Evolutionary conservation across 2,329 filamentous ascomycete species (phyloP), one percentile per base, ranked within the genome.

Genomic region (Aspergillus novofumigatus): DNA sequence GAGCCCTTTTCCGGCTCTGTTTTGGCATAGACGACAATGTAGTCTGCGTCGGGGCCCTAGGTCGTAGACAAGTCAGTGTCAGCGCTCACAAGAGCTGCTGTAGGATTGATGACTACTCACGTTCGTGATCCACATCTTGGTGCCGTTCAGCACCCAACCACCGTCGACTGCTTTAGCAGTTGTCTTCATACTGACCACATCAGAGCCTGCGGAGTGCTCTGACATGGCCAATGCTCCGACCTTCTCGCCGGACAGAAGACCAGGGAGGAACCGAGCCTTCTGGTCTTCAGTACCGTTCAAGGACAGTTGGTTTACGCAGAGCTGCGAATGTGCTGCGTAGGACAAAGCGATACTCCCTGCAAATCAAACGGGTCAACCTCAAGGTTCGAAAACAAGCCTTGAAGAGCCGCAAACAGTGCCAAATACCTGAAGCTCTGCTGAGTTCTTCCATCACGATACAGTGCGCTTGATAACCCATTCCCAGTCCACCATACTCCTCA

Each of bases 81-180:
- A 3, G 10, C 8, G 11, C 32, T 14, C 5, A 6, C 32, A 8
- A 17, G 11, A 6, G 23, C 20, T 32, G 23, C 4, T 32, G 29
- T 32, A 32, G n/a, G n/a, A 20, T 20, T 21, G 4, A 47, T 47
- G 4, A 23, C 6, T 7, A 66, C 74, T 47, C 64, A 83, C 91
- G 75, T 99, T 99, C 60, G 93, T 99, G 72, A 99, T 99, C 93
- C 93, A 99, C 93, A 97, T 97, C 82, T 99, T 97, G 59, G 88
- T 90, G 32, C 92, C 93, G 69, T 92, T 91, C 55, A 99, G 79
- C 21, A 92, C 61, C 73, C 89, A 97, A 28, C 93, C 93, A 38
- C 92, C 92, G 67, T 94, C 89, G 10, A 91, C 89, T 62, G 84
- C 81, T 71, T 85, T 89, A 0, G 92, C 93, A 3, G 85, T 88